These are phyloP conservation scores for Atkinsonella hypoxylon DNA, from an alignment of 2,329 filamentous ascomycete species.

Conservation along the genomic window DNA sequence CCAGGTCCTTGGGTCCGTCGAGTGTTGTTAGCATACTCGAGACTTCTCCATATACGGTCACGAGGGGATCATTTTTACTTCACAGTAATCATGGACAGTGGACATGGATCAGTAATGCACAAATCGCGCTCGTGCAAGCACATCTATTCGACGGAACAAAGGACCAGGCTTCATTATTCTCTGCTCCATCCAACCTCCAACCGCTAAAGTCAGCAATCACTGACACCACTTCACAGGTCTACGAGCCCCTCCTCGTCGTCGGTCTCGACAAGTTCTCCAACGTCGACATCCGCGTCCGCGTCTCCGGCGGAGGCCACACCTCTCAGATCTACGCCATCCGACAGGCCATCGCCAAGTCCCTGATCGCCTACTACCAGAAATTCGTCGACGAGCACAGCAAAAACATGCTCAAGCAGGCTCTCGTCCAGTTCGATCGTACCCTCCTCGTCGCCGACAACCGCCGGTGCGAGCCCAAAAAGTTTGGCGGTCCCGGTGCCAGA, in stretches of 20 bases:
- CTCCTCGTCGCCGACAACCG: conserved; percentile 98
- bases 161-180: too few relatives aligned
- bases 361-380: conserved; percentile 91
- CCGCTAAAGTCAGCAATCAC: too few relatives aligned
- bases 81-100: too few relatives aligned
- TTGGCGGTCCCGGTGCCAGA: conserved; percentile 84
- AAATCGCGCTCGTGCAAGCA: background rate
- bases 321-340: conserved; percentile 97
- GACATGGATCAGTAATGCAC: too few relatives aligned
- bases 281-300: conserved; percentile 95
- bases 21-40: too few relatives aligned
- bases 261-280: conserved; percentile 94
- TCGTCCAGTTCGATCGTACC: conserved; percentile 92
- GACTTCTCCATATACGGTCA: too few relatives aligned
- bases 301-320: conserved; percentile 93
- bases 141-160: background rate
- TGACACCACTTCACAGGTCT: conserved; percentile 55
- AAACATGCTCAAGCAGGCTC: conserved; percentile 96
- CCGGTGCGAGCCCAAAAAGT: conserved; percentile 99
- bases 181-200: too few relatives aligned
- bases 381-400: conserved; percentile 99
- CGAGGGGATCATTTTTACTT: too few relatives aligned
- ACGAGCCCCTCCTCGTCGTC: conserved; percentile 95
- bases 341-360: conserved; percentile 87
- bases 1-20: too few relatives aligned